Evolutionary conservation across 345 rosid genomes (phyloP), one percentile per base, ranked within the genome.

Genomic region (Mangifera indica): DNA sequence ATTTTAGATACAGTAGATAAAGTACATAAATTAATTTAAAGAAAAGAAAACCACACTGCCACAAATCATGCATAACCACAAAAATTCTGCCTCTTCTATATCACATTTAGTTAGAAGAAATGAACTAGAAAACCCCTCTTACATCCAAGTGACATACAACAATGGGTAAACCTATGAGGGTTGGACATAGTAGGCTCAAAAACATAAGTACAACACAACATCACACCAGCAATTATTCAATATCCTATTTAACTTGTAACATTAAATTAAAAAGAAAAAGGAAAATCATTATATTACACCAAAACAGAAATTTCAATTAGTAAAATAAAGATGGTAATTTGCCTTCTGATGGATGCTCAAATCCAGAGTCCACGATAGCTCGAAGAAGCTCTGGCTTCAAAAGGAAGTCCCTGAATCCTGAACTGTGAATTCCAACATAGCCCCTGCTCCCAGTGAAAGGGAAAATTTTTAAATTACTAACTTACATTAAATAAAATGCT

Each of bases 261-360:
- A 29, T 29, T 1, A 29, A 29, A 58, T 7, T n/a, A 20, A 29
- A 29, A 29, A 32, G 53, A 0, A 2, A 32, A n/a, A 52, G 10
- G 1, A n/a, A 14, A 20, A 51, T 6, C 25, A 52, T 46, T 42
- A 29, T 42, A 60, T 53, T 67, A 10, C 11, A 60, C 22, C 57
- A 62, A 3, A 63, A 45, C 12, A 63, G 0, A 53, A 45, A 29
- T 29, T 57, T 24, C 26, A 37, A 13, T 3, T 29, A 40, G 32
- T n/a, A 51, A 2, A 57, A 79, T 46, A 42, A 24, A 67, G 70
- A 22, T 24, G 57, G 40, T 13, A 15, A 32, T 42, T 81, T 85
- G 84, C 99, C 99, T 95, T 95, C 98, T 0, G 99, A 95, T 32
- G 99, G 99, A 82, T 92, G 99, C 90, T 95, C 98, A 84, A 95